Evolutionary conservation across 176 grass and related monocot genomes (phyloP).

Genomic region (Dactylis glomerata): DNA sequence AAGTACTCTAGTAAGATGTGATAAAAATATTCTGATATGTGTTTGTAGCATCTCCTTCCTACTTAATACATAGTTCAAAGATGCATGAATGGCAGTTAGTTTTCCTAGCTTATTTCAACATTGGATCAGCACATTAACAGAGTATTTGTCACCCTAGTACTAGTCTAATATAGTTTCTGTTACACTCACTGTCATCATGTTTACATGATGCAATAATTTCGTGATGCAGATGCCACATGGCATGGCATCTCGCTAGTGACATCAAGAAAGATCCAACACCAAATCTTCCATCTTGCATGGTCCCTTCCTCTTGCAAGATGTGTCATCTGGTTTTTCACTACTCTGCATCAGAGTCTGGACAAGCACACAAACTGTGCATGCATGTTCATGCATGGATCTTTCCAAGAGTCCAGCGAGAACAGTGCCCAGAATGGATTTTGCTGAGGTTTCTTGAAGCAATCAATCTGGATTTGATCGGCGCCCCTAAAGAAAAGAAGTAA

Average conservation of each 20-base stretch:
- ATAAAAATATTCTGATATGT: background rate
- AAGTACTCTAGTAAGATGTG: background rate
- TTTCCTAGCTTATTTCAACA: background rate
- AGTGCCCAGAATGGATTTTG: slow-evolving; percentile 32
- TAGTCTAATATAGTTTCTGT: background rate
- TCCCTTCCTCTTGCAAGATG: background rate
- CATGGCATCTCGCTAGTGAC: slow-evolving; percentile 24
- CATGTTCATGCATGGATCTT: slow-evolving; percentile 2
- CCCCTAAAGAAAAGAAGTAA: background rate
- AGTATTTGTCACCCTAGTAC: background rate
- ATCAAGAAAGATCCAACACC: slow-evolving; percentile 7
- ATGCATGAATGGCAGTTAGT: background rate
- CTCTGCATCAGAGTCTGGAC: slow-evolving; percentile 13
- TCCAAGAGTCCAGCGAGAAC: slow-evolving; percentile 25
- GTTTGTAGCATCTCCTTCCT: background rate
- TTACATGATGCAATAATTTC: slow-evolving; percentile 7
- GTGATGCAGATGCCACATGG: slow-evolving; percentile 18
- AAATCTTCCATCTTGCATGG: slow-evolving; percentile 5
- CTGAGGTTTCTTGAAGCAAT: background rate
- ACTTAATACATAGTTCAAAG: background rate
- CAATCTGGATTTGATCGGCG: slow-evolving; percentile 6
- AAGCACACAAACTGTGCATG: slow-evolving; percentile 22
- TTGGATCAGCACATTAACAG: background rate
- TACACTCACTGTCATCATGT: background rate
- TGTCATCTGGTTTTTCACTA: background rate